Evolutionary conservation across 2,329 filamentous ascomycete genomes (phyloP).

Genomic region (Penicillium sclerotiorum): DNA sequence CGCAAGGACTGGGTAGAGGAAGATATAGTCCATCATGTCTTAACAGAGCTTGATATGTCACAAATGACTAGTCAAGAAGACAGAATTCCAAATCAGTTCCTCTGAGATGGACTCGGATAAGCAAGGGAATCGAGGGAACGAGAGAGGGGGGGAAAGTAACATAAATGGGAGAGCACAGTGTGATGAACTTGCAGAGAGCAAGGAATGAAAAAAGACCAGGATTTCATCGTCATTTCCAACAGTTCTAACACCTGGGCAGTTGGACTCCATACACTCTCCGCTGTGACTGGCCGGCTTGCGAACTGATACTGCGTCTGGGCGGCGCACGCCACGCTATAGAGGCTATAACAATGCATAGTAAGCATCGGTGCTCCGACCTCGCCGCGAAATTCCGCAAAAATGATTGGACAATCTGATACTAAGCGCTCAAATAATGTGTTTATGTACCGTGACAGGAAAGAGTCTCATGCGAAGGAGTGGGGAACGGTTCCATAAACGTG

Average conservation of each 20-base stretch:
- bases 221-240: background rate
- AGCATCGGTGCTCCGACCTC: background rate
- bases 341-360: background rate
- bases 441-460: background rate
- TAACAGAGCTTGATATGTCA: background rate
- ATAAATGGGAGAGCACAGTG: background rate
- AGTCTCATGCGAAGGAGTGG: background rate
- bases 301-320: background rate
- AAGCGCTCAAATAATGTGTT: background rate
- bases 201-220: background rate
- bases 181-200: background rate
- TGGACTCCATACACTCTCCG: no score
- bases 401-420: background rate
- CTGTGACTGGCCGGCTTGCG: background rate
- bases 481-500: background rate
- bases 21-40: background rate
- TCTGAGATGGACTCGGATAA: background rate
- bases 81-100: no score
- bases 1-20: background rate
- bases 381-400: background rate
- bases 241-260: no score
- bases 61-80: background rate
- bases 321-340: background rate
- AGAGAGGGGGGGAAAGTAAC: background rate
- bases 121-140: background rate